Base-by-base conservation (phyloP, 2,329 filamentous ascomycete species). In the Hypoxylon sp. region DNA sequence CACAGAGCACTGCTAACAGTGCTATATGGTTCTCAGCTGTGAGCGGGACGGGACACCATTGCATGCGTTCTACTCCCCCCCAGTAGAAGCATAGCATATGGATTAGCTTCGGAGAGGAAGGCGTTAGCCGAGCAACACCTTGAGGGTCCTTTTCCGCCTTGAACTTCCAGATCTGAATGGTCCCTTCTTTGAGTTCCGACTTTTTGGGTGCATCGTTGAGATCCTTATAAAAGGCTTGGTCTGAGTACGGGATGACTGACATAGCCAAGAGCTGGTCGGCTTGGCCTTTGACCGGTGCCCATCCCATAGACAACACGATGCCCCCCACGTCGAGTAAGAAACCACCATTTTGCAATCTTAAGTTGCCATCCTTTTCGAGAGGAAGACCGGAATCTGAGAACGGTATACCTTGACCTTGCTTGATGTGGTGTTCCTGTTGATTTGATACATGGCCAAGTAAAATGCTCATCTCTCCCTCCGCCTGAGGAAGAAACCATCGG, bases 261-360 rank as follows among this genome's bases (percentile, higher is more conserved):
- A 84, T 62, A 2, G 80, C 80, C 6, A 84, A 73, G 17, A 81
- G 63, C 61, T 83, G 80, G 3, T 71, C 65, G 5, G 67, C 61
- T 12, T 69, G 63, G 7, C 66, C 67, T 2, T 64, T 61, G 2
- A 67, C 58, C 2, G 77, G 75, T 1, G 76, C 78, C 82, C 82
- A 85, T 35, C 74, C 76, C 66, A 84, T 75, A 17, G 75, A 71
- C 3, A 79, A 66, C 3, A 81, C 75, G 9, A 82, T 72, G 38
- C 81, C 81, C 7, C 79, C 80, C 0, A 76, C 71, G 50, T 85
- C 78, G 9, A 85, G 61, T 57, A 83, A 69, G 78, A 79, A 83
- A 3, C 79, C 80, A 60, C 62, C 61, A 13, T 43, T 50, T 11
- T 55, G 44, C n/a, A 19, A 30, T 2, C 57, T 49, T 7, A 56